Conservation (phyloP, 2,329 filamentous ascomycete species). For the Anisogramma anomala region DNA sequence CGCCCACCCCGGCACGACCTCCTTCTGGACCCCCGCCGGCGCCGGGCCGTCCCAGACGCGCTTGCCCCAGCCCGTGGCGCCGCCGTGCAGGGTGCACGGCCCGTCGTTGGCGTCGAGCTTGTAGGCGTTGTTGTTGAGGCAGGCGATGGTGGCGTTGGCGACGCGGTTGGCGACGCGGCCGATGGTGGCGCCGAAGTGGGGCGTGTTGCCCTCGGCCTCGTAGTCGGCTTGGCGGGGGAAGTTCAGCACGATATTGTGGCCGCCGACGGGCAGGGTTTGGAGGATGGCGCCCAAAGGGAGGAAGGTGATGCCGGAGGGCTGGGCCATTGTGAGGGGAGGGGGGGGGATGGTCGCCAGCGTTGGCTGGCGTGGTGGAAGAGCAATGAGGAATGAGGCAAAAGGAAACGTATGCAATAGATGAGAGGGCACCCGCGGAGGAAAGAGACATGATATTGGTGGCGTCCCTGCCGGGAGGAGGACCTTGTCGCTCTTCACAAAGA, state of each 20-base stretch:
- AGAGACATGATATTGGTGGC: too few species aligned
- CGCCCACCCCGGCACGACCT: slow-evolving; percentile 27
- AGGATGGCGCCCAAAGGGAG: slow-evolving; percentile 69
- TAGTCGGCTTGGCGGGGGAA: slow-evolving; percentile 71
- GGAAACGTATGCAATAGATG: too few species aligned
- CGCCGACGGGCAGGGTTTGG: slow-evolving; percentile 66
- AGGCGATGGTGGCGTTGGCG: slow-evolving; percentile 55
- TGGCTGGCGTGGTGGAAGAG: too few species aligned
- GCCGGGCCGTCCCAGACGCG: slow-evolving; percentile 62
- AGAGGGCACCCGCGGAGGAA: too few species aligned
- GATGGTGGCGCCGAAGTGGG: slow-evolving; percentile 89
- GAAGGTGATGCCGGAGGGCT: slow-evolving; percentile 48
- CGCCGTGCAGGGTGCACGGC: slow-evolving; percentile 64
- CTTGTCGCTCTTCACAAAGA: too few species aligned
- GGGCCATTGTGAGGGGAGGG: slow-evolving; percentile 21
- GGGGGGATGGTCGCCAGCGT: too few species aligned
- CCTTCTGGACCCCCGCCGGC: slow-evolving; percentile 38
- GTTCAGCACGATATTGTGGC: slow-evolving; percentile 76
- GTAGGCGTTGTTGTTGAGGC: slow-evolving; percentile 61
- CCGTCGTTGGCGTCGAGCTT: slow-evolving; percentile 64
- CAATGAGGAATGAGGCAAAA: too few species aligned
- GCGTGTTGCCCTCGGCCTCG: slow-evolving; percentile 57
- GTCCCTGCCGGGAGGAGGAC: too few species aligned
- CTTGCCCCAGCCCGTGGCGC: slow-evolving; percentile 69
- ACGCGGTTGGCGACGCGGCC: slow-evolving; percentile 78